Percentiles rank a stretch among this genome's conserved stretches.
Evolutionary conservation across 768 basidiomycete genomes (phyloP).

Genomic region (Boletellus ananas): DNA sequence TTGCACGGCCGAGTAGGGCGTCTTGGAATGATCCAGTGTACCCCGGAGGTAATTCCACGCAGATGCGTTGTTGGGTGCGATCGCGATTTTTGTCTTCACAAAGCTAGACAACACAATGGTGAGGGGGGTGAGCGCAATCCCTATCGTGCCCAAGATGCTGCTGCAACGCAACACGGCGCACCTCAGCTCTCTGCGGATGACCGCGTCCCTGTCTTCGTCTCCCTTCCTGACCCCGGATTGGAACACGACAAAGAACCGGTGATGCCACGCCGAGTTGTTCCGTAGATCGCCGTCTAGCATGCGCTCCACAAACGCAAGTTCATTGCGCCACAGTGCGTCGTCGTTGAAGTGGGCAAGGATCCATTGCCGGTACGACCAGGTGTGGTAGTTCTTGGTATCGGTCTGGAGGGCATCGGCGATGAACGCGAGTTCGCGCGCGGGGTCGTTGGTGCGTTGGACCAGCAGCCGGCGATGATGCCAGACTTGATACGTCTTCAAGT

Average conservation of each 20-base stretch:
- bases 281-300: conserved; percentile 75
- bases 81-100: conserved; percentile 75
- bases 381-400: conserved; percentile 98
- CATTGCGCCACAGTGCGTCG: conserved; percentile 64
- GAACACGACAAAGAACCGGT: conserved; percentile 86
- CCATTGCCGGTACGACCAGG: conserved; percentile 98
- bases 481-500: conserved; percentile 96
- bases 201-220: conserved; percentile 57
- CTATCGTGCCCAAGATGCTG: not conserved
- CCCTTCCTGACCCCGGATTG: conserved; percentile 58
- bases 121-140: not conserved
- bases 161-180: conserved; percentile 38
- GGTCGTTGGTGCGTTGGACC: conserved; percentile 50
- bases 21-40: conserved; percentile 57
- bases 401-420: conserved; percentile 64
- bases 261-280: conserved; percentile 98
- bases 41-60: conserved; percentile 98
- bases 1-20: conserved; percentile 52
- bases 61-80: conserved; percentile 89
- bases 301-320: conserved; percentile 69
- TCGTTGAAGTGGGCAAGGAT: conserved; percentile 80
- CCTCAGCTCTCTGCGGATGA: conserved; percentile 70
- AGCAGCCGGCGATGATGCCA: conserved; percentile 91
- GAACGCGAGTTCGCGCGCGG: conserved; percentile 73
- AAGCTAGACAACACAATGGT: conserved; percentile 44